phyloP scores from a whole-genome alignment of 2,329 filamentous ascomycete genomes.

The Lomentospora prolificans region DNA sequence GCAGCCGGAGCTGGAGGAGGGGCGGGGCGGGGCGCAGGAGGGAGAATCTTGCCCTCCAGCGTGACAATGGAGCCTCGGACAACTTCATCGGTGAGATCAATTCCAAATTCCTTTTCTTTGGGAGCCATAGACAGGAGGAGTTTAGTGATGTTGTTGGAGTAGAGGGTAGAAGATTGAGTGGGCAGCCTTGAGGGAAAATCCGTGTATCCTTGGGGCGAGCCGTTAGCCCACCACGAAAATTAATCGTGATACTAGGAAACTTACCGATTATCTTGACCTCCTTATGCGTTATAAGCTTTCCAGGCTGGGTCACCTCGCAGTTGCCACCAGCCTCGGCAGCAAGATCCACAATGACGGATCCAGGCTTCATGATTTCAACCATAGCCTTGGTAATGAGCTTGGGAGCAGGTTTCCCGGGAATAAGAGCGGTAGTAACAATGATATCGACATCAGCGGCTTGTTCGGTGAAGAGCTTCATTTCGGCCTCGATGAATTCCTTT shows the following conservation, averaged over 20 bases:
- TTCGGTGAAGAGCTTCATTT: conserved; percentile 86
- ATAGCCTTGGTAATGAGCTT: conserved; percentile 75
- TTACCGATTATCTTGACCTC: conserved; percentile 76
- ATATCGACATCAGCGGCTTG: conserved; percentile 85
- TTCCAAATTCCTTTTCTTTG: conserved; percentile 66
- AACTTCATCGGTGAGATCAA: conserved; percentile 77
- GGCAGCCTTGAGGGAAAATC: conserved; percentile 79
- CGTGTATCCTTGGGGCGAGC: conserved; percentile 52
- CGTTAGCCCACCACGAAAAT: background rate
- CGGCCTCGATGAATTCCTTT: conserved; percentile 82
- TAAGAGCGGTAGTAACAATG: conserved; percentile 85
- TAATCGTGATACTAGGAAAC: conserved; percentile 15
- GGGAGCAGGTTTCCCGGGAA: conserved; percentile 73
- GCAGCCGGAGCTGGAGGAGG: conserved; percentile 39
- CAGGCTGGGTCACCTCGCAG: conserved; percentile 70
- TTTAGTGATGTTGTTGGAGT: conserved; percentile 91
- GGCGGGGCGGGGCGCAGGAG: conserved; percentile 61
- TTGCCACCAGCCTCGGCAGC: conserved; percentile 84
- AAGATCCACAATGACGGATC: conserved; percentile 79
- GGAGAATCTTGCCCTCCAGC: conserved; percentile 64
- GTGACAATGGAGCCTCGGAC: conserved; percentile 79
- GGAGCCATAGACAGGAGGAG: conserved; percentile 74
- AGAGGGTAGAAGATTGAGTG: conserved; percentile 80
- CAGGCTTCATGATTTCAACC: conserved; percentile 79
- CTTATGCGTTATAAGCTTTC: conserved; percentile 59